Conservation (phyloP, 2,329 filamentous ascomycete species). For the Colletotrichum australisinense region DNA sequence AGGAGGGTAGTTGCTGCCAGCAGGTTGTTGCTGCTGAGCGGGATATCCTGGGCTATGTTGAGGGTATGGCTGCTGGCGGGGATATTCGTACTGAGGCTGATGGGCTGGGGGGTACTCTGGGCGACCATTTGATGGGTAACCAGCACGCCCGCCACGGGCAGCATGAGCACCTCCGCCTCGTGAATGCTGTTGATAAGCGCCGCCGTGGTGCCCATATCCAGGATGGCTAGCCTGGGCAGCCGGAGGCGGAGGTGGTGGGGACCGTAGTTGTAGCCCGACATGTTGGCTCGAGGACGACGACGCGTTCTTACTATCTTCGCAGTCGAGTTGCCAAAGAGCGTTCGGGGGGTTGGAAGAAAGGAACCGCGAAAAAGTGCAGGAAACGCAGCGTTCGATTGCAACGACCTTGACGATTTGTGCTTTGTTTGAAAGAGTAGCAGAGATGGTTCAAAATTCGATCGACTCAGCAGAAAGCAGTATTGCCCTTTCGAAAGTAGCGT, state of each 20-base stretch:
- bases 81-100: conserved; percentile 56
- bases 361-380: not conserved
- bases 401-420: not conserved
- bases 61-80: conserved; percentile 46
- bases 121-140: conserved; percentile 51
- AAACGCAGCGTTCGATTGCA: not conserved
- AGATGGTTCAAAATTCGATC: not conserved
- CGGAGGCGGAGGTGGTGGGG: conserved; percentile 62
- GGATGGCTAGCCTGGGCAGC: conserved; percentile 45
- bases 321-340: not conserved
- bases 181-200: conserved; percentile 50
- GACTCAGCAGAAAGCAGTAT: not conserved
- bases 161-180: conserved; percentile 48
- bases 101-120: conserved; percentile 53
- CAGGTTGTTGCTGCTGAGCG: conserved; percentile 51
- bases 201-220: conserved; percentile 53
- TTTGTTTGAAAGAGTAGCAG: not conserved
- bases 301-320: not conserved
- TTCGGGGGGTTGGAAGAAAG: not conserved
- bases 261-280: conserved; percentile 66
- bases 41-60: conserved; percentile 42
- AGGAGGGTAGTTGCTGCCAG: conserved; percentile 50
- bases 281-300: conserved; percentile 38
- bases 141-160: conserved; percentile 52
- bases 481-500: not conserved